Evolutionary conservation across 208 protist species (phyloP).

Genomic region (Wallacemonas sp.): DNA sequence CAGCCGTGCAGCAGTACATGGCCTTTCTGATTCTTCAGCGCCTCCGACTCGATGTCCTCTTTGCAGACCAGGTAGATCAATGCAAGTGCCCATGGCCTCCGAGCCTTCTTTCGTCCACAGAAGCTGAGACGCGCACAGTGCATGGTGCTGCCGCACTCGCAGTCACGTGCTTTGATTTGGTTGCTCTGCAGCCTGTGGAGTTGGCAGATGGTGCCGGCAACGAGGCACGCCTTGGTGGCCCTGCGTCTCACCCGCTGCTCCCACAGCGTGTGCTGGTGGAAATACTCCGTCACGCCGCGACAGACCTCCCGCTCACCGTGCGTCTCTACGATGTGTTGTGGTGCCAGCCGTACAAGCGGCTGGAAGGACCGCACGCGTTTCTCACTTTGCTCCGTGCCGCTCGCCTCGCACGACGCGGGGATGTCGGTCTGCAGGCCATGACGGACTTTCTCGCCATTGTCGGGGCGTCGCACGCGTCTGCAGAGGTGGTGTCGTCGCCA

Average conservation of each 20-base stretch:
- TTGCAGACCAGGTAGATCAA: not conserved
- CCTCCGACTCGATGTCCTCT: slow-evolving; percentile 10
- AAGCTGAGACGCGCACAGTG: not conserved
- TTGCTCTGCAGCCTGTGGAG: too few species aligned
- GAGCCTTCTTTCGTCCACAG: not conserved
- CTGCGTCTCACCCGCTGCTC: too few species aligned
- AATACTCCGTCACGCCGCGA: slow-evolving; percentile 47
- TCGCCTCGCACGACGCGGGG: slow-evolving; percentile 25
- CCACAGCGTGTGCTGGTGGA: slow-evolving; percentile 59
- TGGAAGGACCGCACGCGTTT: slow-evolving; percentile 67
- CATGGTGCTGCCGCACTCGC: slow-evolving; percentile 11
- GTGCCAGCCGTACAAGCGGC: slow-evolving; percentile 39
- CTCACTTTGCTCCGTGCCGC: slow-evolving; percentile 65
- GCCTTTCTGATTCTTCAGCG: slow-evolving; percentile 27
- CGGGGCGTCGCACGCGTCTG: too few species aligned
- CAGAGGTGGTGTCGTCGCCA: slow-evolving; percentile 12
- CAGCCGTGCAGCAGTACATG: slow-evolving; percentile 60
- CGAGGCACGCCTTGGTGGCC: too few species aligned
- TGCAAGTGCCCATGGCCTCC: not conserved
- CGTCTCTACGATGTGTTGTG: slow-evolving; percentile 56
- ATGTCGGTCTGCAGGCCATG: slow-evolving; percentile 45
- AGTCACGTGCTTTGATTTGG: slow-evolving; percentile 22
- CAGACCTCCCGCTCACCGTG: slow-evolving; percentile 29
- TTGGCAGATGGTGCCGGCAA: too few species aligned
- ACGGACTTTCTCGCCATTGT: slow-evolving; percentile 37